Conservation (phyloP, 2,329 filamentous ascomycete genomes). For the Alternaria burnsii region DNA sequence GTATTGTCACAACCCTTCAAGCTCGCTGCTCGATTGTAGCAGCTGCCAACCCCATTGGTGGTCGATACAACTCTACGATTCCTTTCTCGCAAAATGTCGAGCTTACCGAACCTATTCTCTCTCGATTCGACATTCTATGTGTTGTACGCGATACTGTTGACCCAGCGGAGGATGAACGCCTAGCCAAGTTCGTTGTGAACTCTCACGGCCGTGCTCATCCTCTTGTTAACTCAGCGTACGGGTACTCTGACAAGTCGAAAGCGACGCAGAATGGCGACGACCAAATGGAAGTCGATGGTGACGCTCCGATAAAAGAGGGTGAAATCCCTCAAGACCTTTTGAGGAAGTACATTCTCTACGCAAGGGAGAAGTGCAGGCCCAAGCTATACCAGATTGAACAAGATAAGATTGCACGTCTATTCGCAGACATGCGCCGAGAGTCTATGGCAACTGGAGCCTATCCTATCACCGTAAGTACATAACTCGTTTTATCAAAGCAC, state of each 20-base stretch:
- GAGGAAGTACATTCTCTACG: slow-evolving; percentile 96
- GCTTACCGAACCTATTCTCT: slow-evolving; percentile 94
- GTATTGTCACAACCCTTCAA: slow-evolving; percentile 96
- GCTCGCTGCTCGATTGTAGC: slow-evolving; percentile 96
- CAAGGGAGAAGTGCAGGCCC: slow-evolving; percentile 84
- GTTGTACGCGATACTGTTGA: slow-evolving; percentile 97
- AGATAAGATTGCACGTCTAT: slow-evolving; percentile 92
- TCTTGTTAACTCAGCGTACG: slow-evolving; percentile 51
- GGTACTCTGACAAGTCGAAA: slow-evolving; percentile 36
- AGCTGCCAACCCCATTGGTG: slow-evolving; percentile 94
- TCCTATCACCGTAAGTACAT: slow-evolving; percentile 84
- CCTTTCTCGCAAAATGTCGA: slow-evolving; percentile 97
- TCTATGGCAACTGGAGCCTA: slow-evolving; percentile 93
- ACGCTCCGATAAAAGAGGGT: slow-evolving; percentile 64
- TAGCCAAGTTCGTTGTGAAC: slow-evolving; percentile 93
- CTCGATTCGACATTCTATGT: slow-evolving; percentile 96
- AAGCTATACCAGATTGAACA: slow-evolving; percentile 98
- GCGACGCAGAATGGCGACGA: slow-evolving; percentile 49
- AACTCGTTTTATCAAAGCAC: not conserved
- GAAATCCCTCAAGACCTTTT: slow-evolving; percentile 91
- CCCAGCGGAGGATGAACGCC: slow-evolving; percentile 86
- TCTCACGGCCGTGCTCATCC: slow-evolving; percentile 93
- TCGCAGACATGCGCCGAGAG: slow-evolving; percentile 95
- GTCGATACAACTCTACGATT: slow-evolving; percentile 94
- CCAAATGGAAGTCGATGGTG: slow-evolving; percentile 59